These are phyloP conservation scores for Rosa multiflora DNA, from an alignment of 306 rosid genomes.

Conservation along the genomic window DNA sequence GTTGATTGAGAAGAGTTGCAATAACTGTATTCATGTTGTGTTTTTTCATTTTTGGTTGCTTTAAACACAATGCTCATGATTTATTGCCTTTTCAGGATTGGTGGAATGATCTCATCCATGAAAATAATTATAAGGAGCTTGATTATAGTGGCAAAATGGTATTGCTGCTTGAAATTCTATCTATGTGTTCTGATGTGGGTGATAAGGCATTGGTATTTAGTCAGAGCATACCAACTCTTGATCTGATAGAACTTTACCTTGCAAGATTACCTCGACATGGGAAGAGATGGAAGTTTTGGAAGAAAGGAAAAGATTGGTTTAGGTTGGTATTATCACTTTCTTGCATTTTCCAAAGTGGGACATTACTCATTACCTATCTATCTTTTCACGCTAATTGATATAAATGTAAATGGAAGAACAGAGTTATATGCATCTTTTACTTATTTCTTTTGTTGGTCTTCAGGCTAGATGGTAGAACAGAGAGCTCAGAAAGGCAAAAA, in stretches of 20 bases:
- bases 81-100: conserved; percentile 63
- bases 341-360: not conserved
- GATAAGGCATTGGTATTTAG: conserved; percentile 97
- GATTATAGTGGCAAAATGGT: conserved; percentile 98
- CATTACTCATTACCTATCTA: not conserved
- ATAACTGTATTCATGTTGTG: not conserved
- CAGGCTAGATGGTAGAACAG: conserved; percentile 98
- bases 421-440: not conserved
- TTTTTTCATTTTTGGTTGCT: not conserved
- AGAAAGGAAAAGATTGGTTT: conserved; percentile 95
- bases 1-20: not conserved
- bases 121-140: conserved; percentile 65
- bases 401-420: not conserved
- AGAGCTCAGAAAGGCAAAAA: conserved; percentile 91
- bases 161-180: conserved; percentile 75
- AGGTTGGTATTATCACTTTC: conserved; percentile 55
- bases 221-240: conserved; percentile 97
- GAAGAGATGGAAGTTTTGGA: conserved; percentile 75
- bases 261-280: conserved; percentile 67
- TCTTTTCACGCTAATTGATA: not conserved
- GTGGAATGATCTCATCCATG: conserved; percentile 91
- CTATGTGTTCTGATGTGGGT: conserved; percentile 77
- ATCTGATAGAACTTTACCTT: conserved; percentile 83
- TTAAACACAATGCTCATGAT: conserved; percentile 20
- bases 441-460: conserved; percentile 22